Conservation (phyloP, 1,139 yeast species). For the Taphrina wiesneri region DNA sequence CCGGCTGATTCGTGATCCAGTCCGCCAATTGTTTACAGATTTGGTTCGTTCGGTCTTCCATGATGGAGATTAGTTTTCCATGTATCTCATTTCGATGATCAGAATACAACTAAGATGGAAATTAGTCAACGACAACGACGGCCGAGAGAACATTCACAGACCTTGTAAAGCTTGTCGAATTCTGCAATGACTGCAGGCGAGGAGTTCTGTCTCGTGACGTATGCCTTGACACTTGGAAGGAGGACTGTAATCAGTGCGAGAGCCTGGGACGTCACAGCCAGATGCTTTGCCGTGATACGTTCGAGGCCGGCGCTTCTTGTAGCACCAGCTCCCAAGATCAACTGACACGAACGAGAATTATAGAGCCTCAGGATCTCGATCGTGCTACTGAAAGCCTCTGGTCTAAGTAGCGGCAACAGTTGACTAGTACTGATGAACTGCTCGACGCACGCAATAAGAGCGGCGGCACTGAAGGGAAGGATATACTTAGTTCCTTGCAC, state of each 20-base stretch:
- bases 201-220: conserved; percentile 36
- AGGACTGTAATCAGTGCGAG: conserved; percentile 51
- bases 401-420: conserved; percentile 49
- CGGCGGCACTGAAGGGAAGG: conserved; percentile 20
- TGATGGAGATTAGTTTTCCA: conserved; percentile 64
- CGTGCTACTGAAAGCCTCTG: conserved; percentile 47
- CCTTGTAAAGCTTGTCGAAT: conserved; percentile 45
- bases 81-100: conserved; percentile 71
- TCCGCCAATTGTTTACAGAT: conserved; percentile 15
- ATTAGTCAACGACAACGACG: not conserved
- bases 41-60: conserved; percentile 59
- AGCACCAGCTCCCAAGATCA: conserved; percentile 76
- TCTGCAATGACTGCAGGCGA: conserved; percentile 46
- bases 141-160: conserved; percentile 36
- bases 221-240: conserved; percentile 47
- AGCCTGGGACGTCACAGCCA: conserved; percentile 68
- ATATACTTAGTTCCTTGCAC: conserved; percentile 3
- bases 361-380: conserved; percentile 56
- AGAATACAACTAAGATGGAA: conserved; percentile 44
- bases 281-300: conserved; percentile 73
- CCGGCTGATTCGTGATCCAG: conserved; percentile 34
- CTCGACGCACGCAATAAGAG: conserved; percentile 43
- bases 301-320: conserved; percentile 71
- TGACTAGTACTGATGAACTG: conserved; percentile 49
- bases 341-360: conserved; percentile 60